A percentile compares a stretch with the other conserved stretches of the same genome.
phyloP scores from a whole-genome alignment of 2,329 filamentous ascomycete genomes.

The Apiospora rasikravindrae region DNA sequence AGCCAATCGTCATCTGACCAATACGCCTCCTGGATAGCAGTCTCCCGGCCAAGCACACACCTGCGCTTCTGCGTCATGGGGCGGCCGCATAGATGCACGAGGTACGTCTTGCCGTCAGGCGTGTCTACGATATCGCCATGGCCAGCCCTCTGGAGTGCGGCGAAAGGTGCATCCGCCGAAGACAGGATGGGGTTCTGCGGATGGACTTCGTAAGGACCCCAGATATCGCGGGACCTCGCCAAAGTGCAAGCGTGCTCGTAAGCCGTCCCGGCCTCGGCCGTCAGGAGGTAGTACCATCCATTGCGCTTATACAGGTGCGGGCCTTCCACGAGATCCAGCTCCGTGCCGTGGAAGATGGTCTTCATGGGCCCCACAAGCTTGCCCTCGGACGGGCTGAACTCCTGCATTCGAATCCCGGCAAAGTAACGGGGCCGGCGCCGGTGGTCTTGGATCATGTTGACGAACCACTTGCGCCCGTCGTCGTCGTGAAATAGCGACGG shows the following conservation, averaged over 20 bases:
- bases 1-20: conserved; percentile 67
- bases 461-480: conserved; percentile 60
- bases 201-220: conserved; percentile 67
- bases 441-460: conserved; percentile 63
- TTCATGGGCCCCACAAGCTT: conserved; percentile 60
- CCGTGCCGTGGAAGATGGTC: conserved; percentile 61
- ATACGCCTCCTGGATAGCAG: conserved; percentile 62
- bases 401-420: conserved; percentile 62
- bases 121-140: conserved; percentile 62
- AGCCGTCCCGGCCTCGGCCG: conserved; percentile 65
- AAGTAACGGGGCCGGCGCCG: conserved; percentile 55
- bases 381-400: conserved; percentile 55
- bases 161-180: conserved; percentile 54
- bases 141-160: conserved; percentile 57
- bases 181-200: conserved; percentile 63
- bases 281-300: conserved; percentile 65
- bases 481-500: conserved; percentile 65
- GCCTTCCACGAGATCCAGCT: conserved; percentile 59
- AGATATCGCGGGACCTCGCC: conserved; percentile 54
- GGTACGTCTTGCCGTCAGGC: conserved; percentile 55
- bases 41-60: conserved; percentile 61
- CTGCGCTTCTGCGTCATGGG: conserved; percentile 57
- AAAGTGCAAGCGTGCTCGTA: conserved; percentile 67
- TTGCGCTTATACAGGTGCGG: conserved; percentile 64
- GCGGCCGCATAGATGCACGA: conserved; percentile 59